Base-by-base conservation (phyloP, 192 early-diverging fungal species). In the Chytriomyces confervae region DNA sequence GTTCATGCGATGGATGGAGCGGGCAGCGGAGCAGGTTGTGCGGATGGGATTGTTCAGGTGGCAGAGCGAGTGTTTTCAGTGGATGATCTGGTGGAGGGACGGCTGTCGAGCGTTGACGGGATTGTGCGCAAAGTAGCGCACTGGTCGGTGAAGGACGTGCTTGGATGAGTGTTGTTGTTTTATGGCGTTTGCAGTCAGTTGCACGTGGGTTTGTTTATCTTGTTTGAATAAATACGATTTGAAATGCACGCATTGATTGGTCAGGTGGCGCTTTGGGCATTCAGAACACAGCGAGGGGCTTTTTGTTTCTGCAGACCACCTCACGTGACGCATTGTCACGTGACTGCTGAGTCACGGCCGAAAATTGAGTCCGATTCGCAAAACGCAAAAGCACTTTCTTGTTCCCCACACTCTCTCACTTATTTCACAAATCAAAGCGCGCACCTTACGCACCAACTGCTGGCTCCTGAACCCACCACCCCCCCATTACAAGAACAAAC, bases 121-220 rank as follows among this genome's bases (percentile, higher is more conserved):
- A 6, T 62, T 43, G 72, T 74, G 0, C 61, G 50, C 23, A 61
- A 63, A 44, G 72, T 74, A 6, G 53, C 24, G 7, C 8, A 16
- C 7, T 74, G 72, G 72, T 44, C 13, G 0, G 72, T 74, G 13
- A 74, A 24, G 72, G 47, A 74, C 61, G 72, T 74, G 43, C 18
- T 74, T 13, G 53, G 20, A 57, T 57, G 72, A 64, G 16, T 64
- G 62, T 18, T 24, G 66, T 44, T 46, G 11, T 46, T 23, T 27
- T 3, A 7, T 27, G 2, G n/a, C 5, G 63, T 18, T 29, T 65
- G 20, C 3, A 29, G 24, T 27, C 0, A 20, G 24, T 27, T 27
- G 24, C 11, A 13, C n/a, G 11, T 65, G n/a, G 13, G 27, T 1
- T 64, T 2, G 27, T 16, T 23, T 13, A 57, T 57, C 13, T 57